Percentiles rank a stretch among this genome's conserved stretches.
Evolutionary conservation across 2,329 filamentous ascomycete species (phyloP).

Genomic region (Davidsoniella australis): DNA sequence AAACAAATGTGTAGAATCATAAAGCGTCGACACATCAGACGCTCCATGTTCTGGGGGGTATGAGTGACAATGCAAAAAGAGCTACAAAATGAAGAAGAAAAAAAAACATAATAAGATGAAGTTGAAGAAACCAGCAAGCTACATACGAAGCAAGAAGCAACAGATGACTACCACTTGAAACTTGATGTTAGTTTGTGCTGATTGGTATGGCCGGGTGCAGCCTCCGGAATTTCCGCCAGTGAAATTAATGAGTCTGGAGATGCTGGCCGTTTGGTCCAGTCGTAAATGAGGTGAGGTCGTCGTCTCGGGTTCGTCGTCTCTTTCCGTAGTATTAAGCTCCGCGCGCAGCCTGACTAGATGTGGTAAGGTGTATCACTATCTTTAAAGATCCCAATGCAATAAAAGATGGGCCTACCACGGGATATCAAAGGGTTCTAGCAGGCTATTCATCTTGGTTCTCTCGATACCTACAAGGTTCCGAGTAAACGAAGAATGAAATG

Average conservation of each 20-base stretch:
- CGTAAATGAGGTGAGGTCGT: too few species aligned
- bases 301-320: too few species aligned
- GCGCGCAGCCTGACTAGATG: too few species aligned
- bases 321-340: too few species aligned
- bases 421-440: too few species aligned
- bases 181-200: not conserved
- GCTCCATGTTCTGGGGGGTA: not conserved
- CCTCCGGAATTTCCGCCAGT: slow-evolving; percentile 12
- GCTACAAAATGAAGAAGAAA: slow-evolving; percentile 1
- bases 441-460: slow-evolving; percentile 17
- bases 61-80: slow-evolving; percentile 4
- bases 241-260: slow-evolving; percentile 3
- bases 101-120: not conserved
- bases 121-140: too few species aligned
- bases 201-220: too few species aligned
- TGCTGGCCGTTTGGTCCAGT: too few species aligned
- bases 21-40: not conserved
- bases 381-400: too few species aligned
- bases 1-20: not conserved
- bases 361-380: too few species aligned
- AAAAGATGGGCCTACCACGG: too few species aligned
- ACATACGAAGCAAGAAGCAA: not conserved
- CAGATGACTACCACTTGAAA: not conserved
- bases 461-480: not conserved
- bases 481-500: not conserved